Evolutionary conservation across 805 yeast genomes (phyloP), one percentile per base, ranked within the genome.

Genomic region (Komagataella pseudopastoris): DNA sequence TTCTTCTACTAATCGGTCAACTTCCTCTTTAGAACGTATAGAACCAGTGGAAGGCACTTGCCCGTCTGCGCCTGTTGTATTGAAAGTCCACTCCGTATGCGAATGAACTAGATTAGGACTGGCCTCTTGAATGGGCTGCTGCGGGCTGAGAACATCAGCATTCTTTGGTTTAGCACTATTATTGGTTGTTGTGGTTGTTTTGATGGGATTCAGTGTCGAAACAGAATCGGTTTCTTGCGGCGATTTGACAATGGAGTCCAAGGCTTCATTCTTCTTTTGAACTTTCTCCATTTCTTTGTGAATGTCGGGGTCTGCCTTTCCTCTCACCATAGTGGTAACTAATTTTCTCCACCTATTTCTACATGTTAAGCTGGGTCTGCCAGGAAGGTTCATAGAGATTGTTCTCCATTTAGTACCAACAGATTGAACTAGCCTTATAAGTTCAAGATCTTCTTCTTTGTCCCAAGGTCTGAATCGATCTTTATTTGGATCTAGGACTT

Each of bases 301-400:
- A 47, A 85, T 77, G 23, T 69, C 71, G 6, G 72, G 71, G 46
- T 71, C 63, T 0, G 90, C 88, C 56, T 76, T 75, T 36, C 83
- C 83, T 61, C 86, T 67, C 4, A 81, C 87, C 45, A 85, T 88
- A 56, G 80, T 81, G 1, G 90, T 84, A 53, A 85, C 83, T 39
- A 88, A 77, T 60, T 86, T 88, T 58, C 96, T 76, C 96, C 96
- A 90, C 55, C 96, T 74, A 66, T 90, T 90, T 55, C 98, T 72
- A 63, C 96, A 89, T 0, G 96, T 88, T 52, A 90, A 74, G 55
- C 93, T 82, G 4, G 97, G 95, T 52, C 98, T 70, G 47, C 90
- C 84, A 45, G 77, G 74, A 73, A 90, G 78, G 49, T 79, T 82
- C 46, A 67, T 60, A 1, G 95, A 80, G 1, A 90, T 85, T 1